Percentiles rank a stretch among this genome's conserved stretches.
phyloP scores from a whole-genome alignment of 2,329 filamentous ascomycete genomes.

The Colletotrichum neosansevieriae region DNA sequence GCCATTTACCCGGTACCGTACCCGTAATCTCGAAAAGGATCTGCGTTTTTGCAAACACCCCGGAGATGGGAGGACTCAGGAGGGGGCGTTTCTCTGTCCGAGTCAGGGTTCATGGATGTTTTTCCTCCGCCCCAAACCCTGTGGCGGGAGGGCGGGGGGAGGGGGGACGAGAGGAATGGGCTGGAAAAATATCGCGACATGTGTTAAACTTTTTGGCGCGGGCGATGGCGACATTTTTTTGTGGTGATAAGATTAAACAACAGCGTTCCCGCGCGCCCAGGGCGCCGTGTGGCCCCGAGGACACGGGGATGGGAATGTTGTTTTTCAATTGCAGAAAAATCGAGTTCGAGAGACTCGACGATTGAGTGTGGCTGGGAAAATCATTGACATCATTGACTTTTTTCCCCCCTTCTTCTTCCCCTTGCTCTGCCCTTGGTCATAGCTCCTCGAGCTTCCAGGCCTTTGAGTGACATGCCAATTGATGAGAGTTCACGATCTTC shows the following conservation, averaged over 20 bases:
- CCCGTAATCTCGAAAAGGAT: neutral
- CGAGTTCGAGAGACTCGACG: neutral
- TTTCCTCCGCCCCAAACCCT: neutral
- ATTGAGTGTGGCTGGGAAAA: conserved; percentile 21
- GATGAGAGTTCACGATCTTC: too few species aligned
- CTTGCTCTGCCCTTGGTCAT: neutral
- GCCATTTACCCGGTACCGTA: too few species aligned
- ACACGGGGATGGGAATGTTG: too few species aligned
- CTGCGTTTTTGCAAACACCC: neutral
- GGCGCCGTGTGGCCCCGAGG: conserved; percentile 1
- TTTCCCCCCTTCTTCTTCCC: conserved; percentile 42
- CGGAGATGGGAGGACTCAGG: neutral
- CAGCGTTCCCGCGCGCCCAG: neutral
- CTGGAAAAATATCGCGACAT: neutral
- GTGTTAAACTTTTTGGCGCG: conserved; percentile 11
- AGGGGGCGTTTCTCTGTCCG: neutral
- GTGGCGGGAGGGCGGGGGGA: neutral
- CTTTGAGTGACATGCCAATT: neutral
- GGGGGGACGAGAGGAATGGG: too few species aligned
- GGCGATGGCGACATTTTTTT: neutral
- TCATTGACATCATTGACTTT: conserved; percentile 51
- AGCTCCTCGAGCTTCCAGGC: conserved; percentile 4
- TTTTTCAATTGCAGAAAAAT: neutral
- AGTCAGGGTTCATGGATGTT: conserved; percentile 34
- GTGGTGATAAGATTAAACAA: neutral